Evolutionary conservation across 176 grass and related monocot species (phyloP).

Genomic region (Eremochloa ophiuroides): DNA sequence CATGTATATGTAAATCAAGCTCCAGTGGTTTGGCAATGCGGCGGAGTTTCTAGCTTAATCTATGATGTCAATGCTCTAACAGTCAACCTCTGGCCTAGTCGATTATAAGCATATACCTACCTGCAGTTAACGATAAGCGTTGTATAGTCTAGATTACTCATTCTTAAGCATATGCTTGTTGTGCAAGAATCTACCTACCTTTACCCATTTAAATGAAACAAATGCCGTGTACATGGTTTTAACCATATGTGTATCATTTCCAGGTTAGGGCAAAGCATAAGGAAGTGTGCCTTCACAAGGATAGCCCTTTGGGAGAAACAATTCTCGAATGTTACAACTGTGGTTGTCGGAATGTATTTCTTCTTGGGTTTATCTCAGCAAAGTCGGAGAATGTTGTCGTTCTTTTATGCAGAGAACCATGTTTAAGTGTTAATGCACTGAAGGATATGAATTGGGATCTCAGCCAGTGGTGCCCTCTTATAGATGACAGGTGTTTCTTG

Average conservation of each 20-base stretch:
- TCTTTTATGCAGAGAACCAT: constrained; percentile 98
- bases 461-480: constrained; percentile 98
- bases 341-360: constrained; percentile 96
- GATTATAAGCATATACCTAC: neutral
- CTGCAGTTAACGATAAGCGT: neutral
- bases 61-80: neutral
- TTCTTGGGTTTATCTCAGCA: constrained; percentile 98
- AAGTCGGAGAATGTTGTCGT: constrained; percentile 97
- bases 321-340: constrained; percentile 99
- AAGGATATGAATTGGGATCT: constrained; percentile 99
- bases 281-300: constrained; percentile 98
- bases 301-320: constrained; percentile 93
- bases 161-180: neutral
- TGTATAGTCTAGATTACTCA: neutral
- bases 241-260: constrained; percentile 4
- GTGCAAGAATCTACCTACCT: neutral
- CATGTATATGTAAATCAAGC: neutral
- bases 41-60: neutral
- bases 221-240: neutral
- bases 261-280: constrained; percentile 98
- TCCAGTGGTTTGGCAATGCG: neutral
- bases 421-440: constrained; percentile 93
- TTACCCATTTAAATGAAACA: neutral
- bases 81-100: neutral
- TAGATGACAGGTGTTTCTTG: constrained; percentile 96